These are phyloP conservation scores for Boletus reticulatus DNA, from an alignment of 768 basidiomycete genomes.

Conservation along the genomic window DNA sequence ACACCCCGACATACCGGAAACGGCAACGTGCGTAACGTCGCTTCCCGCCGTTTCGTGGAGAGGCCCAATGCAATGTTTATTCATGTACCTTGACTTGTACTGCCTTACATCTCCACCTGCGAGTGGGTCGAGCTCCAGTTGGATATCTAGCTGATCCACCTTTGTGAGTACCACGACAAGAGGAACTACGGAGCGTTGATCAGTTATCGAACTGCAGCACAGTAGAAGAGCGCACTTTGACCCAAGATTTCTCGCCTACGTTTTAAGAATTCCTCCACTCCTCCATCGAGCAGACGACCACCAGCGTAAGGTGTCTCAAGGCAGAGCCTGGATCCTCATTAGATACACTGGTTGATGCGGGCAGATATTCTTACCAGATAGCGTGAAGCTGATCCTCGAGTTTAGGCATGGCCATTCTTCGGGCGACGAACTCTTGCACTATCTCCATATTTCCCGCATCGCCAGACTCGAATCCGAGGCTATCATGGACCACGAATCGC, in stretches of 20 bases:
- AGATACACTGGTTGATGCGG: not conserved
- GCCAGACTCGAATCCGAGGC: slow-evolving; percentile 9
- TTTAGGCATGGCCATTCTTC: slow-evolving; percentile 1
- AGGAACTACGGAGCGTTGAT: not conserved
- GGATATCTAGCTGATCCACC: slow-evolving; percentile 4
- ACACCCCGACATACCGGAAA: slow-evolving; percentile 7
- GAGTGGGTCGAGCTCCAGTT: slow-evolving; percentile 1
- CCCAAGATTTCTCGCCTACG: slow-evolving; percentile 6
- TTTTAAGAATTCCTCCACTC: slow-evolving; percentile 9
- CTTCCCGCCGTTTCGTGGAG: not conserved
- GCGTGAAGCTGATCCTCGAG: slow-evolving; percentile 12
- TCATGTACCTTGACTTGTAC: not conserved
- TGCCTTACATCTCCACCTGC: not conserved
- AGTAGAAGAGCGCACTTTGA: not conserved
- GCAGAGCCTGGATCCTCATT: slow-evolving; percentile 10
- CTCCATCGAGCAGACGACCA: slow-evolving; percentile 14
- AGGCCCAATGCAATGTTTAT: slow-evolving; percentile 1
- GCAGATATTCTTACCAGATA: slow-evolving; percentile 4
- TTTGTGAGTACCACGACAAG: slow-evolving; percentile 19
- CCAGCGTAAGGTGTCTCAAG: slow-evolving; percentile 13
- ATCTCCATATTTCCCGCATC: slow-evolving; percentile 5
- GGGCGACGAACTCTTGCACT: slow-evolving; percentile 1
- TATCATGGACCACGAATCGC: slow-evolving; percentile 7
- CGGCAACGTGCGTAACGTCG: not conserved
- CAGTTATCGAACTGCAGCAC: not conserved